Evolutionary conservation across 805 yeast species (phyloP).

Genomic region (Kuraishia molischiana): DNA sequence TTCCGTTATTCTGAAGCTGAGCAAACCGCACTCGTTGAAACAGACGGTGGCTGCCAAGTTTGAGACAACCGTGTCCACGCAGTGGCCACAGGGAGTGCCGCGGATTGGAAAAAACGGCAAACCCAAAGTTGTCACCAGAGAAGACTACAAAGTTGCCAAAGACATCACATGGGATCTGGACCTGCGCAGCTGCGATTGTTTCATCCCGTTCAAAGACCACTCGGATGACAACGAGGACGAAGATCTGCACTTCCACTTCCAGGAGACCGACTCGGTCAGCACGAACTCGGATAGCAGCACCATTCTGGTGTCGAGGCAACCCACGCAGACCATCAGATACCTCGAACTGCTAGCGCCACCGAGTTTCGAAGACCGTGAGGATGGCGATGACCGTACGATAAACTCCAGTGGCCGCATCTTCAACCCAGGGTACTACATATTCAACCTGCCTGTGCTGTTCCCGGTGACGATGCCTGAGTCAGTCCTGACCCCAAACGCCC

Average conservation of each 20-base stretch:
- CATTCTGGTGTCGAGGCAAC: conserved; percentile 10
- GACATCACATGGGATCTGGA: conserved; percentile 35
- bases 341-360: conserved; percentile 14
- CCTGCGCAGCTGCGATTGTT: conserved; percentile 24
- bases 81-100: conserved; percentile 29
- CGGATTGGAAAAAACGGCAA: conserved; percentile 28
- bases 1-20: conserved; percentile 36
- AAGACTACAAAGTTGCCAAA: conserved; percentile 29
- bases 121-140: conserved; percentile 29
- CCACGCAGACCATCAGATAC: conserved; percentile 15
- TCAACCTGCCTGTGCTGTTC: conserved; percentile 50
- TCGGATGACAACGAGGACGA: conserved; percentile 2
- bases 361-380: conserved; percentile 7
- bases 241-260: conserved; percentile 2
- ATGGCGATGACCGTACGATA: background rate
- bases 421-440: conserved; percentile 64
- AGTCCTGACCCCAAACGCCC: conserved; percentile 39
- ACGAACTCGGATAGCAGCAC: conserved; percentile 7
- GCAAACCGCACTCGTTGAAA: conserved; percentile 26
- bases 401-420: conserved; percentile 9
- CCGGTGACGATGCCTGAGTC: conserved; percentile 59
- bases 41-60: conserved; percentile 29
- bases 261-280: conserved; percentile 3
- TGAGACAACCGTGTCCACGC: conserved; percentile 30
- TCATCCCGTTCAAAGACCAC: conserved; percentile 19